A percentile compares a stretch with the other conserved stretches of the same genome.
phyloP scores from a whole-genome alignment of 2,329 filamentous ascomycete species.

The Penicillium fuscoglaucum region DNA sequence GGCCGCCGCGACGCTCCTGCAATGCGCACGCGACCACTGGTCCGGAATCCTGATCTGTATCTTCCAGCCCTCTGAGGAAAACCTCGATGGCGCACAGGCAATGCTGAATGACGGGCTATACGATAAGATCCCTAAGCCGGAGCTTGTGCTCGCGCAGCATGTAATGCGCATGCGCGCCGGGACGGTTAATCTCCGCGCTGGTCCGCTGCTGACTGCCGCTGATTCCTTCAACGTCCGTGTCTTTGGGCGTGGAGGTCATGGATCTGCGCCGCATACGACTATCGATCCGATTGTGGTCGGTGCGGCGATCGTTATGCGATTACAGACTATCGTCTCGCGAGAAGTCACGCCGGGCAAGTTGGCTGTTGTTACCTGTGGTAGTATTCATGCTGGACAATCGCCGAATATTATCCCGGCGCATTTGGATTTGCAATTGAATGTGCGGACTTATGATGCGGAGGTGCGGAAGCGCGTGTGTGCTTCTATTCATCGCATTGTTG shows the following conservation, averaged over 20 bases:
- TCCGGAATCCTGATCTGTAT: slow-evolving; percentile 59
- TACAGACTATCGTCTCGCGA: slow-evolving; percentile 44
- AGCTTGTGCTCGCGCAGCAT: slow-evolving; percentile 58
- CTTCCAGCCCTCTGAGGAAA: slow-evolving; percentile 67
- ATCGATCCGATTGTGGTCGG: slow-evolving; percentile 53
- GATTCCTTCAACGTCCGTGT: slow-evolving; percentile 42
- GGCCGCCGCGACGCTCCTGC: slow-evolving; percentile 54
- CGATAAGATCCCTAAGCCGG: slow-evolving; percentile 54
- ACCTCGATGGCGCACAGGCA: slow-evolving; percentile 57
- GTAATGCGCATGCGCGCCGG: slow-evolving; percentile 48
- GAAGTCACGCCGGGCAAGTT: slow-evolving; percentile 44
- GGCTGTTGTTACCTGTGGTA: slow-evolving; percentile 49
- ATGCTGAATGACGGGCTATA: slow-evolving; percentile 62
- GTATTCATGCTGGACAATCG: slow-evolving; percentile 44
- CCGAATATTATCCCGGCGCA: slow-evolving; percentile 50
- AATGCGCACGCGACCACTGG: slow-evolving; percentile 50
- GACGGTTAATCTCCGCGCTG: slow-evolving; percentile 34
- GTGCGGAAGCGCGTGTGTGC: slow-evolving; percentile 39
- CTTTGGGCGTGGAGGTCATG: slow-evolving; percentile 49
- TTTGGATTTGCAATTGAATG: slow-evolving; percentile 45
- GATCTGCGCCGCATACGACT: slow-evolving; percentile 43
- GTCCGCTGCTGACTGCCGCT: slow-evolving; percentile 37
- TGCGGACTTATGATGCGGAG: slow-evolving; percentile 37
- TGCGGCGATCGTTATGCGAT: slow-evolving; percentile 40
- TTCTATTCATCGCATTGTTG: slow-evolving; percentile 47